Evolutionary conservation across 2,329 filamentous ascomycete genomes (phyloP), one percentile per base, ranked within the genome.

Genomic region (Cytospora paraplurivora): DNA sequence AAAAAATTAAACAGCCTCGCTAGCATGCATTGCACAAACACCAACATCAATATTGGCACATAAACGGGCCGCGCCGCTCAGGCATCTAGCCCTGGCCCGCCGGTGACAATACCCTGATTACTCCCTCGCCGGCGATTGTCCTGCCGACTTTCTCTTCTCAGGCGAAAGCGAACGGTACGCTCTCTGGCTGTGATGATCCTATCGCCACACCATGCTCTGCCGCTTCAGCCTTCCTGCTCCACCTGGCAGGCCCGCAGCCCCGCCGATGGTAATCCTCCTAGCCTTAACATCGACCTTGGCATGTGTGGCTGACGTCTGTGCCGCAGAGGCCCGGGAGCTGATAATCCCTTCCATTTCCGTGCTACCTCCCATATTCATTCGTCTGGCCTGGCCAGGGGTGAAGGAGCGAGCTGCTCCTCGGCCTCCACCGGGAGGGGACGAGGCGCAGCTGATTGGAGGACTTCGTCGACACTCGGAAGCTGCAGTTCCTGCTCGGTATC

Each of bases 361-460:
- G 65, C 76, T 79, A 15, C 77, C 77, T 41, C 79, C 78, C 63
- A 86, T 72, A 68, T 85, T 82, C 83, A 87, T 86, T 53, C 84
- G 78, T 59, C 84, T 74, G 27, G 83, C 84, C 69, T 87, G 84
- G 2, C 82, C 83, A 1, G 81, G 75, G 12, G 83, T 85, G 66
- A 86, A 77, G 4, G 74, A 72, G 44, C 69, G 62, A 63, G 51
- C 64, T 49, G 59, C 17, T 55, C 59, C 59, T 61, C 59, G 27
- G 27, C 27, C 59, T 76, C 74, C 32, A 38, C 64, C 61, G 4
- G 77, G 74, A 1, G 83, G 79, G 41, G 82, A 82, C 33, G 49
- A 7, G 33, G 11, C 34, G 72, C 82, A 85, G 38, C 76, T 72
- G 68, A 86, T 78, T 15, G 84, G 83, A 13, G 83, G 83, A 65